Base-by-base conservation (phyloP, 1,284 basidiomycete genomes). In the Pseudozyma hubeiensis region DNA sequence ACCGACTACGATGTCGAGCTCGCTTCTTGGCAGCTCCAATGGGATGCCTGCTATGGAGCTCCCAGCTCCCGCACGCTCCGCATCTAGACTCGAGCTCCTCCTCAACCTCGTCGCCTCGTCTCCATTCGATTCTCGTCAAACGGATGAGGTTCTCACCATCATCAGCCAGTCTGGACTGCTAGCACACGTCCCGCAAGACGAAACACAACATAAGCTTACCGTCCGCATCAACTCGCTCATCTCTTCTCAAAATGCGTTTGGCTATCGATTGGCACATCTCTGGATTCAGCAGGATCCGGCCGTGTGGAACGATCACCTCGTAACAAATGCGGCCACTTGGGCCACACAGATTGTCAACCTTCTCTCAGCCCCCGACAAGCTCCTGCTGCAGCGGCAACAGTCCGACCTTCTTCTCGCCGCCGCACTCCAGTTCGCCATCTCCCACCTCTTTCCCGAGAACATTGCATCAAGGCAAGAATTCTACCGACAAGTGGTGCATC, bases 401-500 rank as follows among this genome's bases (percentile, higher is more conserved):
- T 57, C 68, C 0, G 55, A 64, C 13, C 34, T 40, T 10, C 71
- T 78, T 5, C 65, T 70, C 5, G 47, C 44, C 2, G 34, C 75
- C 11, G 68, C 70, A 1, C 49, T 73, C 8, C 40, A 60, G 17
- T 52, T 71, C 8, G 56, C 68, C 7, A 41, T 16, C 24, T 40
- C 43, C 37, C 74, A 64, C 53, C 65, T 66, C 60, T 73, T 58
- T 19, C 48, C 56, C 34, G 66, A 70, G 35, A 50, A 56, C 50
- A 56, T 65, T 14, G 59, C 72, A 14, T 41, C 64, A 1, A 54
- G 64, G 40, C 72, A 70, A 30, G 78, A 80, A 47, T 80, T 74
- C 46, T 63, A 77, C 48, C 67, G 78, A 19, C 69, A 74, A 29
- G 69, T 80, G 0, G 76, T 73, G 37, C 59, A 65, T 9, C 78